phyloP scores from a whole-genome alignment of 2,329 filamentous ascomycete genomes.

The Epichloe typhina region DNA sequence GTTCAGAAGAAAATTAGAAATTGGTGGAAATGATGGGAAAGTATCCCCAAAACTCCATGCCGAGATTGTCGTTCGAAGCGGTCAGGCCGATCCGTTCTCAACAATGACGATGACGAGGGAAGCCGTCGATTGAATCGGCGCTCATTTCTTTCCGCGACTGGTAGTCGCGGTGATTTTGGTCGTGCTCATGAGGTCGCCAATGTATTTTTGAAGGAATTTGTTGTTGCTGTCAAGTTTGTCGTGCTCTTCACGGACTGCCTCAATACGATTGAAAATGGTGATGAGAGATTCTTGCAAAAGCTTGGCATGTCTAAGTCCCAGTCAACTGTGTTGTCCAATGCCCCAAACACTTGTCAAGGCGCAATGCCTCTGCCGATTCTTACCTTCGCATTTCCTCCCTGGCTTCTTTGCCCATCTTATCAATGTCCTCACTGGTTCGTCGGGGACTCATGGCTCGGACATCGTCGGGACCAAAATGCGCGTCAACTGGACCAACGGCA shows the following conservation, averaged over 20 bases:
- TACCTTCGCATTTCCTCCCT: conserved; percentile 50
- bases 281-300: conserved; percentile 78
- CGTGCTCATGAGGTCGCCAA: conserved; percentile 88
- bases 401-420: conserved; percentile 74
- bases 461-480: conserved; percentile 73
- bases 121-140: neutral
- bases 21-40: no score
- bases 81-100: no score
- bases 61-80: no score
- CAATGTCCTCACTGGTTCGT: conserved; percentile 79
- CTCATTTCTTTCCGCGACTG: conserved; percentile 40
- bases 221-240: conserved; percentile 96
- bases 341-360: neutral
- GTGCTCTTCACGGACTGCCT: conserved; percentile 86
- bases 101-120: neutral
- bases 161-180: conserved; percentile 54
- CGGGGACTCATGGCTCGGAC: conserved; percentile 90
- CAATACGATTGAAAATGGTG: conserved; percentile 83
- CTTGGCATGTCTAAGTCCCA: conserved; percentile 60
- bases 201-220: conserved; percentile 95
- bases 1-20: no score
- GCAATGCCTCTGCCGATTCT: conserved; percentile 10
- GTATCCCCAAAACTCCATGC: no score
- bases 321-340: neutral
- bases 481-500: conserved; percentile 58